Percentiles rank a stretch among this genome's conserved stretches.
phyloP scores from a whole-genome alignment of 176 grass and related monocot species.

The Alopecurus myosuroides region DNA sequence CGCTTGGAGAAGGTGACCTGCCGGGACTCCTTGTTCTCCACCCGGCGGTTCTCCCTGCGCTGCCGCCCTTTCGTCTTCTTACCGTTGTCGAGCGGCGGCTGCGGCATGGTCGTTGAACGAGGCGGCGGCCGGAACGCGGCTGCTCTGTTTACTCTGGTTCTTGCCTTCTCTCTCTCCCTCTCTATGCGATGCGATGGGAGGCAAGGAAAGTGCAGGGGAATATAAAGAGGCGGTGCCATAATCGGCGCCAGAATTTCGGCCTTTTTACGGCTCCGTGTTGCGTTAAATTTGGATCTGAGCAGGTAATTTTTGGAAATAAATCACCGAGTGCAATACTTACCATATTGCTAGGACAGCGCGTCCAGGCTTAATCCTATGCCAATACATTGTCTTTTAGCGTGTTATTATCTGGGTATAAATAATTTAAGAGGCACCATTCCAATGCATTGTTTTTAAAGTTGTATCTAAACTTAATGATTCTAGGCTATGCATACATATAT shows the following conservation, averaged over 20 bases:
- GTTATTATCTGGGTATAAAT: no score
- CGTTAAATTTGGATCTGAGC: neutral
- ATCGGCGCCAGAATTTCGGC: neutral
- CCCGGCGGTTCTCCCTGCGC: conserved; percentile 2
- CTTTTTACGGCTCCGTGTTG: no score
- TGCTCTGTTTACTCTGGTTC: neutral
- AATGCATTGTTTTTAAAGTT: no score
- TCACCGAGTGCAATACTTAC: neutral
- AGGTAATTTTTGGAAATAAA: neutral
- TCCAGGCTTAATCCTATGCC: no score
- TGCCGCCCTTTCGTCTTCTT: conserved; percentile 12
- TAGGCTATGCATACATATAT: no score
- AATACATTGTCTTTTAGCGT: no score
- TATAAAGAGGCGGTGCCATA: neutral
- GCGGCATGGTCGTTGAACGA: neutral
- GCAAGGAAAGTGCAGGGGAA: neutral
- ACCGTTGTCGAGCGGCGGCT: neutral
- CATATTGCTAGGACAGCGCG: neutral
- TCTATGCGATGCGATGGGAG: neutral
- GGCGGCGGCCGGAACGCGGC: neutral
- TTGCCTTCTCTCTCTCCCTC: neutral
- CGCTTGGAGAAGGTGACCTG: conserved; percentile 40
- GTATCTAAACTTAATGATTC: no score
- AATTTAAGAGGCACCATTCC: no score
- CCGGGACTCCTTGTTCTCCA: neutral